A percentile compares a stretch with the other conserved stretches of the same genome.
Evolutionary conservation across 345 rosid genomes (phyloP).

Genomic region (Eucalyptus sp.): DNA sequence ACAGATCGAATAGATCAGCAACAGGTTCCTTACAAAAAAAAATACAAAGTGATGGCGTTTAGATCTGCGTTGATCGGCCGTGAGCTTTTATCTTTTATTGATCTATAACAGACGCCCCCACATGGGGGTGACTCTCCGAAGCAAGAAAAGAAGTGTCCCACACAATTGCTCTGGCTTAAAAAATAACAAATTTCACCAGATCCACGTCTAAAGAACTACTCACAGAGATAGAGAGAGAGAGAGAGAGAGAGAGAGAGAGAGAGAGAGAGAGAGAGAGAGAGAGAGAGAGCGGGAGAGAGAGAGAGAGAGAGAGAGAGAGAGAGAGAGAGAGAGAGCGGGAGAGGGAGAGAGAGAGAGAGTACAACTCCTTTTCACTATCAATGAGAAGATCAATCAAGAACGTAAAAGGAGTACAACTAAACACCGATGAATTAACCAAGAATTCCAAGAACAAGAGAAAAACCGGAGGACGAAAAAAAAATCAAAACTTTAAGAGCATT

Average conservation of each 20-base stretch:
- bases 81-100: background rate
- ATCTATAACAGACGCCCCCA: background rate
- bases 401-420: background rate
- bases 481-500: background rate
- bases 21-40: background rate
- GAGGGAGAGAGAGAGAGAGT: background rate
- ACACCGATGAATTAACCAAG: background rate
- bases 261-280: fast-evolving
- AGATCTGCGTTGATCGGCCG: background rate
- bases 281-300: background rate
- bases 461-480: background rate
- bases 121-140: background rate
- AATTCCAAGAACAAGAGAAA: background rate
- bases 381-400: background rate
- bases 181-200: background rate
- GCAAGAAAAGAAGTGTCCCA: background rate
- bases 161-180: background rate
- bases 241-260: background rate
- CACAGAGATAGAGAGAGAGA: background rate
- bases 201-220: background rate
- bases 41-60: background rate
- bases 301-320: background rate
- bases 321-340: background rate
- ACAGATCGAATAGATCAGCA: background rate
- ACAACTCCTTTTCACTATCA: background rate